A percentile compares a stretch with the other conserved stretches of the same genome.
Evolutionary conservation across 1,139 yeast genomes (phyloP).

Genomic region (Candida smagusa): DNA sequence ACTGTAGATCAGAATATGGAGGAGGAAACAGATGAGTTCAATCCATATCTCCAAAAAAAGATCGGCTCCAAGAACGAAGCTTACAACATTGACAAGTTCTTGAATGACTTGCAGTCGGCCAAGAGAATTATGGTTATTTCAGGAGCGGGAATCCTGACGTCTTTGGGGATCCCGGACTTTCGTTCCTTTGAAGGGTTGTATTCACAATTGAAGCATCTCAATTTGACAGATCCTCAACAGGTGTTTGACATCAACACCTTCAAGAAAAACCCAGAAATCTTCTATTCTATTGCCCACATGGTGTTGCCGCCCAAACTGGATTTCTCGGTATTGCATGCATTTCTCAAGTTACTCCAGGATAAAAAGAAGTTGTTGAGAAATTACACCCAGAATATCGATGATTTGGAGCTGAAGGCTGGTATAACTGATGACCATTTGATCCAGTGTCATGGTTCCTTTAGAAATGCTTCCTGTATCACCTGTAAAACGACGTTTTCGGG

Average conservation of each 20-base stretch:
- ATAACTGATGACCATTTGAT: slow-evolving; percentile 65
- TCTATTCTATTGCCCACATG: slow-evolving; percentile 84
- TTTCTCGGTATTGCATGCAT: slow-evolving; percentile 81
- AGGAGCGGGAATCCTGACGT: slow-evolving; percentile 95
- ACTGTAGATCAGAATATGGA: not conserved
- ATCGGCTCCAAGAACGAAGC: slow-evolving; percentile 1
- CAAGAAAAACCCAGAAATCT: slow-evolving; percentile 72
- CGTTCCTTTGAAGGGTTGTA: slow-evolving; percentile 88
- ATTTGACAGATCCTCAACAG: slow-evolving; percentile 83
- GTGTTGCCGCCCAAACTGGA: slow-evolving; percentile 68
- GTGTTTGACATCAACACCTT: slow-evolving; percentile 80
- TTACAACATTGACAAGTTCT: slow-evolving; percentile 7
- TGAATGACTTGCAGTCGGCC: slow-evolving; percentile 10
- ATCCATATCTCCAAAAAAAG: slow-evolving; percentile 6
- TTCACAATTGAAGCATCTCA: slow-evolving; percentile 52
- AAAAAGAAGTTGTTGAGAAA: slow-evolving; percentile 77
- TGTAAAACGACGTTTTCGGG: slow-evolving; percentile 73
- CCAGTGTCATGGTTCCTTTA: slow-evolving; percentile 97
- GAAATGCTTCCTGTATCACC: slow-evolving; percentile 81
- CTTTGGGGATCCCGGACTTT: slow-evolving; percentile 92
- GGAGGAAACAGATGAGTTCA: not conserved
- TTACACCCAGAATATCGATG: slow-evolving; percentile 94
- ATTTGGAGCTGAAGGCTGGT: slow-evolving; percentile 85
- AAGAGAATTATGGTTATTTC: slow-evolving; percentile 73
- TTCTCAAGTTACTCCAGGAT: slow-evolving; percentile 71